Evolutionary conservation across 2,329 filamentous ascomycete genomes (phyloP).

Genomic region (Trichoderma semiorbis): DNA sequence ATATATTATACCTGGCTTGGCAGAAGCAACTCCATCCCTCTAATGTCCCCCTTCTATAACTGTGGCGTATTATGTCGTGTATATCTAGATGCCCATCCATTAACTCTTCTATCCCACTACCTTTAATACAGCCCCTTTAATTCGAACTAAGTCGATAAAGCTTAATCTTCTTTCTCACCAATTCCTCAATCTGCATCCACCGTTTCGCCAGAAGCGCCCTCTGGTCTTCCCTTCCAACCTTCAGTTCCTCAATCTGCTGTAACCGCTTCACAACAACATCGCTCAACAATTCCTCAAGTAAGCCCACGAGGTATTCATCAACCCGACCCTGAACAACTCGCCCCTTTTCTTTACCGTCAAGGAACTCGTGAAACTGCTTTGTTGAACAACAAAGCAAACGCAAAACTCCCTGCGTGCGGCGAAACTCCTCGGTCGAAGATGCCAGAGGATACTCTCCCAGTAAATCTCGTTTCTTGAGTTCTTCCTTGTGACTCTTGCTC

Average conservation of each 20-base stretch:
- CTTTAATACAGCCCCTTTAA: not conserved
- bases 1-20: not conserved
- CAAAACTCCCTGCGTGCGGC: conserved; percentile 53
- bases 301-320: not conserved
- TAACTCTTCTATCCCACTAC: not conserved
- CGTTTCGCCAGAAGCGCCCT: not conserved
- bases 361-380: conserved; percentile 38
- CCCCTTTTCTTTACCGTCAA: conserved; percentile 36
- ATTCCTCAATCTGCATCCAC: not conserved
- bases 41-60: not conserved
- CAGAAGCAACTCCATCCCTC: not conserved
- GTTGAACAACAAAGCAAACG: conserved; percentile 35
- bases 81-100: not conserved
- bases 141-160: not conserved
- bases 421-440: conserved; percentile 41
- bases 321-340: not conserved
- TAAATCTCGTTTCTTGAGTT: conserved; percentile 45
- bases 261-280: not conserved
- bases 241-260: not conserved
- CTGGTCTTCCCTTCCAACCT: not conserved
- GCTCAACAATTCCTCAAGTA: not conserved
- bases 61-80: not conserved
- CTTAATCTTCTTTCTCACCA: not conserved
- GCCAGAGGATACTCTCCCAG: conserved; percentile 52
- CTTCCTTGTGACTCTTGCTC: conserved; percentile 34